Base-by-base conservation (phyloP, 208 protist genomes). In the Trypanosoma avium region DNA sequence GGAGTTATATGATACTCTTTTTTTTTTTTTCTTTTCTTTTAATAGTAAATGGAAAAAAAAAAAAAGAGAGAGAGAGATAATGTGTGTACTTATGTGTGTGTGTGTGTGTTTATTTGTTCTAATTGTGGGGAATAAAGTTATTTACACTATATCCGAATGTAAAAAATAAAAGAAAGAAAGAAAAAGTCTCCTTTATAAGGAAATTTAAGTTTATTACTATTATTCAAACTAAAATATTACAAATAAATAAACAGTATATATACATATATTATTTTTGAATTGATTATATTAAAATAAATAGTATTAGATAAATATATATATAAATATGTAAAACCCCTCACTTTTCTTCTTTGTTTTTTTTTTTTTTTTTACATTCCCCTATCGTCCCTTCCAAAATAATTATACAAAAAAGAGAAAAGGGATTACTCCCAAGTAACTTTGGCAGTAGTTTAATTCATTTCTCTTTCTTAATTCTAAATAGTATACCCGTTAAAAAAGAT, bases 301-400 rank as follows among this genome's bases (percentile, higher is more conserved):
- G n/a, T n/a, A n/a, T n/a, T n/a, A n/a, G n/a, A n/a, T n/a, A n/a
- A n/a, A n/a, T n/a, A n/a, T n/a, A n/a, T n/a, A n/a, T n/a, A n/a
- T n/a, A n/a, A n/a, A n/a, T n/a, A n/a, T n/a, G n/a, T 30, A n/a
- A 36, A 69, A 2, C 43, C 26, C 27, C 32, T 56, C 45, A 4
- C 6, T 61, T 73, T 62, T 68, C 45, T 68, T 46, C 59, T 61
- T 77, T 48, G 5, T 17, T 55, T 48, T 59, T 55, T 60, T 53
- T 38, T 32, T 58, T 45, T 45, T 46, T 57, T 55, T 4, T 22
- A 52, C 26, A 30, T 49, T 42, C 6, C 19, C 19, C 1, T 27
- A 15, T 55, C 35, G 17, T 35, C 3, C 32, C 13, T 19, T 27
- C 15, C 32, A n/a, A n/a, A n/a, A n/a, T n/a, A n/a, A n/a, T n/a